phyloP scores from a whole-genome alignment of 352 stramenopile species.

The Phytopythium sindhum region DNA sequence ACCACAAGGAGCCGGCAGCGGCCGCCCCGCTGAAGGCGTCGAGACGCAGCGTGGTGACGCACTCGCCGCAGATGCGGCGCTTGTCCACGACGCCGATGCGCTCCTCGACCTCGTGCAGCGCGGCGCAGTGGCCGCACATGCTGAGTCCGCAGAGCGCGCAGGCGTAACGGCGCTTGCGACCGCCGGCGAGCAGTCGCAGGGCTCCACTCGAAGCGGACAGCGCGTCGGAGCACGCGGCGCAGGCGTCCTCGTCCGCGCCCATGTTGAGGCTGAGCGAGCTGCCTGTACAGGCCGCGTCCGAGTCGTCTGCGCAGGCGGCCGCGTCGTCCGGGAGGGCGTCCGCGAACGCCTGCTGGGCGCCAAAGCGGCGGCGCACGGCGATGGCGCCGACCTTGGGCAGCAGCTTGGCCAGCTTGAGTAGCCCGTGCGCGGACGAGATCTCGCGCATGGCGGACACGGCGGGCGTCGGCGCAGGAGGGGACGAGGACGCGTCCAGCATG shows the following conservation, averaged over 20 bases:
- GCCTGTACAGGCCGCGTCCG: background rate
- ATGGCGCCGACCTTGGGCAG: slow-evolving; percentile 32
- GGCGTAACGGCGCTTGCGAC: slow-evolving; percentile 24
- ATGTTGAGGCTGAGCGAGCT: slow-evolving; percentile 1
- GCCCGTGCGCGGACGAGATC: slow-evolving; percentile 10
- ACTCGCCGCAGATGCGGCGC: slow-evolving; percentile 36
- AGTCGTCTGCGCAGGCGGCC: background rate
- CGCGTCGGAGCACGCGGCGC: slow-evolving; percentile 25
- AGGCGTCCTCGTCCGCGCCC: slow-evolving; percentile 12
- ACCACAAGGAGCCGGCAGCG: background rate
- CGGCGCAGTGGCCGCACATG: slow-evolving; percentile 34
- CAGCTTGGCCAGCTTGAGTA: slow-evolving; percentile 29
- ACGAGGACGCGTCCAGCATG: slow-evolving; percentile 2
- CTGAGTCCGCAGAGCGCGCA: slow-evolving; percentile 37
- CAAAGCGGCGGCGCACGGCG: slow-evolving; percentile 24
- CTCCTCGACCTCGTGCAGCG: slow-evolving; percentile 32
- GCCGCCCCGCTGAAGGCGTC: slow-evolving; percentile 19
- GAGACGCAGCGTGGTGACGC: slow-evolving; percentile 23
- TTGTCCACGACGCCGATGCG: slow-evolving; percentile 37
- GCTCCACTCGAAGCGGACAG: slow-evolving; percentile 13
- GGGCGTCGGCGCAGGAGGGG: slow-evolving; percentile 8
- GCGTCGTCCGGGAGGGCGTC: slow-evolving; percentile 8
- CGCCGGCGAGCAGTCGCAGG: slow-evolving; percentile 16
- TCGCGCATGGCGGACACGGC: slow-evolving; percentile 14
- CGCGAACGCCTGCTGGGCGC: slow-evolving; percentile 16